Conservation (phyloP, 129 eudicot species). For the Kitagawia praeruptora region DNA sequence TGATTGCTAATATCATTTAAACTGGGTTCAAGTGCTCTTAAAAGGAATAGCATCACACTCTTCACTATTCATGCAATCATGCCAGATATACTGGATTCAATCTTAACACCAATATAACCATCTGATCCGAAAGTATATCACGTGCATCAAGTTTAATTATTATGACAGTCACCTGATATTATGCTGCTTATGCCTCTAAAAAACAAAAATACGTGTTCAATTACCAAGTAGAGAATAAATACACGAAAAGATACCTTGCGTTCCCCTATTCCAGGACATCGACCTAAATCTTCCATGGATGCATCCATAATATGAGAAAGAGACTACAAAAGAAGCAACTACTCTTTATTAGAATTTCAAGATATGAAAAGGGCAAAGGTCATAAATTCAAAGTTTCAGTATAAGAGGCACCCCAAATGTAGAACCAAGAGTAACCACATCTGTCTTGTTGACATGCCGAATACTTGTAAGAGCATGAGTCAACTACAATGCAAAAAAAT, state of each 20-base stretch:
- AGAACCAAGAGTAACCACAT: slow-evolving; percentile 97
- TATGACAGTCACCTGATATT: not conserved
- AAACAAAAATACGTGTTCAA: not conserved
- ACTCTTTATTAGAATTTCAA: not conserved
- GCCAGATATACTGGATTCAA: not conserved
- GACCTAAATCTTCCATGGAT: slow-evolving; percentile 97
- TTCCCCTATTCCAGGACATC: slow-evolving; percentile 99
- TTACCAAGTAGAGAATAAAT: not conserved
- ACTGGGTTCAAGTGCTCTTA: not conserved
- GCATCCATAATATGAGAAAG: slow-evolving; percentile 96
- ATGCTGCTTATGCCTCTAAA: not conserved
- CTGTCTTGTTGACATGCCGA: slow-evolving; percentile 97
- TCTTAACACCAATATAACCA: not conserved
- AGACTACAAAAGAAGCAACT: slow-evolving; percentile 40
- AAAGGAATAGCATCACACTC: not conserved
- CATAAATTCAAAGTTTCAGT: not conserved
- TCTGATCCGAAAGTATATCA: not conserved
- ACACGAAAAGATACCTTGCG: slow-evolving; percentile 55
- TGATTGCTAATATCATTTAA: not conserved
- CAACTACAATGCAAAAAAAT: slow-evolving; percentile 37
- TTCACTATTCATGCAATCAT: not conserved
- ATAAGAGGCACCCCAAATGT: slow-evolving; percentile 69
- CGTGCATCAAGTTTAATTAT: not conserved
- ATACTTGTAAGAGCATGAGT: slow-evolving; percentile 77
- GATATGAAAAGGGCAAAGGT: slow-evolving; percentile 9